Conservation (phyloP, 441 rosid species). For the Populus tomentosa region DNA sequence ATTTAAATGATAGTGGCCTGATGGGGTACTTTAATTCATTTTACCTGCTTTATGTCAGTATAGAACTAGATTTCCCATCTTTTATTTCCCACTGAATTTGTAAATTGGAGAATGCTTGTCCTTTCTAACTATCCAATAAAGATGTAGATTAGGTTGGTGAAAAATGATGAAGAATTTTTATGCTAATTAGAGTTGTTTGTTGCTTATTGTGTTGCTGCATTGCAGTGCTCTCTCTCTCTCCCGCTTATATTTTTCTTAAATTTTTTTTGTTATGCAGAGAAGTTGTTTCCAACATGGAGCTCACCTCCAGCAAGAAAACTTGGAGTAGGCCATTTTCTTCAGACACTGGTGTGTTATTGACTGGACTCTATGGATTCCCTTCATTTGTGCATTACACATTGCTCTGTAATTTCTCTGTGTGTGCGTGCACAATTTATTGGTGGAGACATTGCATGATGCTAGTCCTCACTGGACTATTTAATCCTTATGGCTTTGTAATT, state of each 20-base stretch:
- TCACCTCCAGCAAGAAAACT: slow-evolving; percentile 34
- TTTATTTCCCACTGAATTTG: background rate
- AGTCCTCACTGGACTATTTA: background rate
- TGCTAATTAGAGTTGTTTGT: background rate
- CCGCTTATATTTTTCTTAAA: background rate
- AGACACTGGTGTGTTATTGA: slow-evolving; percentile 49
- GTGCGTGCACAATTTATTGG: background rate
- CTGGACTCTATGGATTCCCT: background rate
- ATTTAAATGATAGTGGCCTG: background rate
- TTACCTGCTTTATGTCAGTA: background rate
- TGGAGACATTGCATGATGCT: background rate
- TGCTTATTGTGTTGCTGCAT: background rate
- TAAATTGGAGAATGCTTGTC: background rate
- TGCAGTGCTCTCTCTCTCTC: background rate
- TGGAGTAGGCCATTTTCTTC: slow-evolving; percentile 70
- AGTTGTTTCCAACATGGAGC: slow-evolving; percentile 28
- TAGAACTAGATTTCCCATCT: background rate
- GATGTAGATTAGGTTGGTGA: background rate
- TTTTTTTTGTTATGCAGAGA: slow-evolving; percentile 28
- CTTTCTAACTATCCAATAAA: background rate
- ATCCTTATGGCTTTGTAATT: background rate
- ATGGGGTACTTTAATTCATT: background rate
- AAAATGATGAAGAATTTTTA: background rate
- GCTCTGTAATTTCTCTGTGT: background rate
- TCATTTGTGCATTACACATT: background rate